Conservation (phyloP, 805 yeast species). For the Cyberlindnera mycetangii region DNA sequence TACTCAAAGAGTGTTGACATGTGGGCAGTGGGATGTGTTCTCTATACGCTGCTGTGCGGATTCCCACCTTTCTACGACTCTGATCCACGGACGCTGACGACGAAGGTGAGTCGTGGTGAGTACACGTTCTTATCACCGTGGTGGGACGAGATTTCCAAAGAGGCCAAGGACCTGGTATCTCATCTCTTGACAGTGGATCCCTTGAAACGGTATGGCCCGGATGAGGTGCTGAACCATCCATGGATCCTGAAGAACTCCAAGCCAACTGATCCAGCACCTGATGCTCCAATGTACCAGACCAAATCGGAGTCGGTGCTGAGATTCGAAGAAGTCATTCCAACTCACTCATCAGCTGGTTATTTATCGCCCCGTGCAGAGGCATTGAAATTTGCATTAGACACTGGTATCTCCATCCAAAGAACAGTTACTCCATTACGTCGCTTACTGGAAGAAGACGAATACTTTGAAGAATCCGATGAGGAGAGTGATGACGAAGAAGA, state of each 20-base stretch:
- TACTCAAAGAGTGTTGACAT: constrained; percentile 68
- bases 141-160: constrained; percentile 87
- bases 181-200: constrained; percentile 85
- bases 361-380: constrained; percentile 77
- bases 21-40: constrained; percentile 72
- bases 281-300: constrained; percentile 28
- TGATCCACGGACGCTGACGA: constrained; percentile 70
- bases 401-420: constrained; percentile 81
- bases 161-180: constrained; percentile 83
- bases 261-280: constrained; percentile 50
- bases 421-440: constrained; percentile 28
- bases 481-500: constrained; percentile 14
- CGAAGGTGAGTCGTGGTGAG: constrained; percentile 68
- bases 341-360: constrained; percentile 18
- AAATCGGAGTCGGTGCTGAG: constrained; percentile 20
- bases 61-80: constrained; percentile 90
- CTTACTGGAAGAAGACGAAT: constrained; percentile 26
- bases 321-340: constrained; percentile 30
- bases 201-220: constrained; percentile 68
- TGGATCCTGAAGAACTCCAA: constrained; percentile 51
- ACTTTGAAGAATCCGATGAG: constrained; percentile 28
- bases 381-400: constrained; percentile 81
- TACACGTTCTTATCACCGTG: constrained; percentile 74
- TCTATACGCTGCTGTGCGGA: constrained; percentile 67
- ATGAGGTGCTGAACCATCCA: constrained; percentile 79